A percentile compares a stretch with the other conserved stretches of the same genome.
Evolutionary conservation across 2,329 filamentous ascomycete genomes (phyloP).

Genomic region (Sporothrix curviconia): DNA sequence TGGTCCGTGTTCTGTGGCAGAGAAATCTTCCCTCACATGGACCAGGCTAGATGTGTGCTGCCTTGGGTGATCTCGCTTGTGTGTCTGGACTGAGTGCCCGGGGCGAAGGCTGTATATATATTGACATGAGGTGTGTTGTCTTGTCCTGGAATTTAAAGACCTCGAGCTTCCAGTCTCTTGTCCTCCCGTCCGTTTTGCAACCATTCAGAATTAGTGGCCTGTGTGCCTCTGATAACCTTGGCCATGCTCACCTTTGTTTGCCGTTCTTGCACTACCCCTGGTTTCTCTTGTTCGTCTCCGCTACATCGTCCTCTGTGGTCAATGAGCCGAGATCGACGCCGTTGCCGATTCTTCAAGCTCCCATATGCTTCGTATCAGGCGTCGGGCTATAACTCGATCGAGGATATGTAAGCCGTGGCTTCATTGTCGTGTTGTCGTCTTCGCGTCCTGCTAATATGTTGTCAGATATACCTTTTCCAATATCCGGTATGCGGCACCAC

Average conservation of each 20-base stretch:
- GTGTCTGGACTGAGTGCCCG: neutral
- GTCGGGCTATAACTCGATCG: constrained; percentile 17
- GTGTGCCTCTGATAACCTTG: too few relatives aligned
- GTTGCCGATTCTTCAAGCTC: constrained; percentile 22
- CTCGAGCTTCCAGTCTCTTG: too few relatives aligned
- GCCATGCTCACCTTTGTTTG: neutral
- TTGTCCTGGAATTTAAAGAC: too few relatives aligned
- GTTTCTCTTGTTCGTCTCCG: neutral
- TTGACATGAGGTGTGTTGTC: too few relatives aligned
- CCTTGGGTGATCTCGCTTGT: neutral
- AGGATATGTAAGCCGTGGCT: constrained; percentile 20
- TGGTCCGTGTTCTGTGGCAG: too few relatives aligned
- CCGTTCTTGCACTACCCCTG: neutral
- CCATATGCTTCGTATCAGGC: constrained; percentile 24
- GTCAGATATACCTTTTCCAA: constrained; percentile 36
- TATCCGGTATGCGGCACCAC: constrained; percentile 38
- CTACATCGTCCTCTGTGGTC: neutral
- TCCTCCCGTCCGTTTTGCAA: too few relatives aligned
- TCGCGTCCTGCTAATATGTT: neutral
- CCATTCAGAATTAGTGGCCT: neutral
- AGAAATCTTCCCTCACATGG: neutral
- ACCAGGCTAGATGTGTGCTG: neutral
- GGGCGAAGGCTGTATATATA: neutral
- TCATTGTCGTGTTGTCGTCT: neutral
- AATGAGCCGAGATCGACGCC: constrained; percentile 11